Evolutionary conservation across 2,329 filamentous ascomycete genomes (phyloP), one percentile per base, ranked within the genome.

Genomic region (Stagonosporopsis chrysanthemi): DNA sequence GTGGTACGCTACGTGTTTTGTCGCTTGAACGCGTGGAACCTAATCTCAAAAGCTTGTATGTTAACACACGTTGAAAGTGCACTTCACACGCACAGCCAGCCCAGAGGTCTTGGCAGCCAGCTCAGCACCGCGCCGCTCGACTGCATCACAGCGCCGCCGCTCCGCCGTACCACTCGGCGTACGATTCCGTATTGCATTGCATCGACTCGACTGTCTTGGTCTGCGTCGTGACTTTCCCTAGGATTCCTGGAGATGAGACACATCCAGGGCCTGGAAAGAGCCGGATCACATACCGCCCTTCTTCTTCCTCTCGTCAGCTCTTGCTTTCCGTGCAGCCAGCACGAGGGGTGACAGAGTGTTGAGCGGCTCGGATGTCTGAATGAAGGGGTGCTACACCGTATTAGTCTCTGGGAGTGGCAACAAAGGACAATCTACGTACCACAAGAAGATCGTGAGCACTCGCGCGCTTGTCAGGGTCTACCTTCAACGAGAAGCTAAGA

Each of bases 391-490:
- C 76, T 79, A 61, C 6, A 54, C 47, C 47, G 26, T 39, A 39
- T 69, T 53, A 72, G 64, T 47, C 19, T 6, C 4, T 14, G 9
- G 2, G n/a, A 6, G 2, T 11, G 11, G 12, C 33, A 24, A 9
- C 2, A 11, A 11, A 14, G 6, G 8, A 22, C n/a, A 26, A 5
- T 35, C n/a, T 43, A 82, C 90, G 80, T 84, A 98, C 95, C 81
- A 91, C 88, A 68, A 99, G 82, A 59, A 99, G 80, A 81, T 98
- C 94, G 78, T 97, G 91, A 33, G 95, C 95, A 72, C 92, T 97
- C 36, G 93, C 93, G 78, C 95, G 85, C 86, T 97, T 97, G 80
- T 98, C 95, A 1, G 95, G 94, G 73, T 98, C 95, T 6, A 99
- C 95, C 82, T 96, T 96, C 52, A 99, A 83, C 6, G 95, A 94